Percentiles rank a stretch among this genome's conserved stretches.
phyloP scores from a whole-genome alignment of 176 grass and related monocot genomes.

The Carex littledalei region DNA sequence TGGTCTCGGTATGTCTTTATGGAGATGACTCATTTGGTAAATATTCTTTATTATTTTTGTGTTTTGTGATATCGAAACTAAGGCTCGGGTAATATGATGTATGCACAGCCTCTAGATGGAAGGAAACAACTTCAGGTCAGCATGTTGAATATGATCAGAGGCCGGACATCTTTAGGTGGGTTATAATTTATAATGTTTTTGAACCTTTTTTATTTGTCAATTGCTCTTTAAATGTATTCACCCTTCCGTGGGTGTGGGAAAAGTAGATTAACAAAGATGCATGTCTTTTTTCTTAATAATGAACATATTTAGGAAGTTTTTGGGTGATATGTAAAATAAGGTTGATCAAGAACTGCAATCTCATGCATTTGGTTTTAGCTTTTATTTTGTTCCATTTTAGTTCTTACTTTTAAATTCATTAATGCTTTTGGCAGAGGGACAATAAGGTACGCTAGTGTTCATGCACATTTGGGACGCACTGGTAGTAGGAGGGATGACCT shows the following conservation, averaged over 20 bases:
- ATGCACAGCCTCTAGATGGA: constrained; percentile 85
- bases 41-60: not conserved
- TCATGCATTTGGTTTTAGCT: not conserved
- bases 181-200: constrained; percentile 7
- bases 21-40: not conserved
- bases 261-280: not conserved
- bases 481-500: constrained; percentile 98
- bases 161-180: constrained; percentile 92
- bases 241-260: not conserved
- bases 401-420: constrained; percentile 13
- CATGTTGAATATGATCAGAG: constrained; percentile 98
- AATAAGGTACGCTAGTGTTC: constrained; percentile 98
- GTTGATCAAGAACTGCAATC: not conserved
- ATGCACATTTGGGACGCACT: constrained; percentile 95
- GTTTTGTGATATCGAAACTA: not conserved
- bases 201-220: not conserved
- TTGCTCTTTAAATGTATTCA: not conserved
- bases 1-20: constrained; percentile 66
- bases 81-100: constrained; percentile 3
- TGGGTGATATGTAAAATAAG: not conserved
- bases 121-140: constrained; percentile 71
- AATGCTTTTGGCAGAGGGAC: constrained; percentile 53
- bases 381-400: not conserved
- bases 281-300: not conserved
- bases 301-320: not conserved